Percentiles rank a stretch among this genome's conserved stretches.
phyloP scores from a whole-genome alignment of 1,139 yeast genomes.

The Debaryomycetaceae sp. region DNA sequence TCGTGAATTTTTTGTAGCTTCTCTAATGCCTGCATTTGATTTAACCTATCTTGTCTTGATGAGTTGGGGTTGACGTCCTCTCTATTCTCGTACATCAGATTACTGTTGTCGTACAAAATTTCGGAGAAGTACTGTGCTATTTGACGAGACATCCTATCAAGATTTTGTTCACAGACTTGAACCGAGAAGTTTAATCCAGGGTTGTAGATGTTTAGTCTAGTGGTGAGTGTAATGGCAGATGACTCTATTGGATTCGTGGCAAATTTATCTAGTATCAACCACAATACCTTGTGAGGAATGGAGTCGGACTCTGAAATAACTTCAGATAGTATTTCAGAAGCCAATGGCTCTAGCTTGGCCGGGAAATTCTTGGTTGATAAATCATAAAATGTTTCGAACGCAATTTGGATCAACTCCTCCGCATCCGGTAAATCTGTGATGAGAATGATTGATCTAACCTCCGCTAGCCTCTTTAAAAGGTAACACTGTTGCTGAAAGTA shows the following conservation, averaged over 20 bases:
- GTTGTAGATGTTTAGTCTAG: constrained; percentile 27
- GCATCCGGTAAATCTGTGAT: constrained; percentile 73
- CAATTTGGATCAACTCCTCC: constrained; percentile 46
- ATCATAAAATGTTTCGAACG: constrained; percentile 65
- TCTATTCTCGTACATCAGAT: constrained; percentile 9
- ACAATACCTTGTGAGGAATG: constrained; percentile 62
- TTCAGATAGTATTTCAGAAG: constrained; percentile 70
- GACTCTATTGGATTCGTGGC: constrained; percentile 16
- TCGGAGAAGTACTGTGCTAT: constrained; percentile 82
- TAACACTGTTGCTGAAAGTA: constrained; percentile 66
- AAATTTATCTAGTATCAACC: constrained; percentile 57
- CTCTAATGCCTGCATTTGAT: constrained; percentile 27
- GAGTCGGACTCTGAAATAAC: constrained; percentile 71
- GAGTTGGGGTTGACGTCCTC: neutral
- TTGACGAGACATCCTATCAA: constrained; percentile 74
- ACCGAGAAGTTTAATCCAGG: constrained; percentile 69
- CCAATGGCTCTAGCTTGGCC: constrained; percentile 50
- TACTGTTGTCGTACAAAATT: constrained; percentile 51
- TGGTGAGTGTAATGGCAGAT: constrained; percentile 10
- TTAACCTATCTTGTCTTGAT: constrained; percentile 1
- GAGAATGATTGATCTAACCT: constrained; percentile 74
- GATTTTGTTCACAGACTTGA: constrained; percentile 64
- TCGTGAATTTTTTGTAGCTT: constrained; percentile 59
- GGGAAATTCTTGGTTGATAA: constrained; percentile 40
- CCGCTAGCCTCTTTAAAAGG: constrained; percentile 66